Base-by-base conservation (phyloP, 176 grass and related monocot genomes). In the Thalia dealbata region DNA sequence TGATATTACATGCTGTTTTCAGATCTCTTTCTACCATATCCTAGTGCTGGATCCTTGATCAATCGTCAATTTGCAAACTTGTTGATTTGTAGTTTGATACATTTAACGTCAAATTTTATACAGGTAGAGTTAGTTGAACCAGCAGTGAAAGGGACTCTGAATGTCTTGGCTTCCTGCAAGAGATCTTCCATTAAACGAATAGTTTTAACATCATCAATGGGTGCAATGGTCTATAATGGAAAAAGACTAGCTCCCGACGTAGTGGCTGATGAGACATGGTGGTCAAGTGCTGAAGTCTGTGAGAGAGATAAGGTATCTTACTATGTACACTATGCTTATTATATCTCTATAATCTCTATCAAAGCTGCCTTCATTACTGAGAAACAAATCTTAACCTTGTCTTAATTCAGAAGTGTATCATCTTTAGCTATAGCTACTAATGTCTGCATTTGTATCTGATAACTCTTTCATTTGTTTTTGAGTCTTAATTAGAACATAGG, bases 91-190 rank as follows among this genome's bases (percentile, higher is more conserved):
- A 27, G 0, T 64, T 30, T 38, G 32, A 38, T 4, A 4, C 3
- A n/a, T n/a, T n/a, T n/a, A n/a, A n/a, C 7, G 22, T 61, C n/a
- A n/a, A n/a, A n/a, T n/a, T n/a, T n/a, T n/a, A n/a, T n/a, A n/a
- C n/a, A 82, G 80, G 46, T 52, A 29, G 64, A 82, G n/a, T 22
- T 82, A 45, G 61, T 82, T 76, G 64, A 82, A 13, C 80, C 80
- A 69, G 82, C 82, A 26, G 50, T 84, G 21, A 84, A 84, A 11
- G 76, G 82, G n/a, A 75, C 82, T 59, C 35, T 84, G 38, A 84
- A 84, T 70, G 82, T 84, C 50, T 67, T 84, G 50, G 50, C 55
- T 23, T 71, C 82, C 21, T 84, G 82, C 19, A 75, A 75, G 68
- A 38, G 48, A 50, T 73, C 42, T 73, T 84, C 76, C 35, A 21